Conservation (phyloP, 169 alveolate genomes). For the Plasmodium coatneyi region DNA sequence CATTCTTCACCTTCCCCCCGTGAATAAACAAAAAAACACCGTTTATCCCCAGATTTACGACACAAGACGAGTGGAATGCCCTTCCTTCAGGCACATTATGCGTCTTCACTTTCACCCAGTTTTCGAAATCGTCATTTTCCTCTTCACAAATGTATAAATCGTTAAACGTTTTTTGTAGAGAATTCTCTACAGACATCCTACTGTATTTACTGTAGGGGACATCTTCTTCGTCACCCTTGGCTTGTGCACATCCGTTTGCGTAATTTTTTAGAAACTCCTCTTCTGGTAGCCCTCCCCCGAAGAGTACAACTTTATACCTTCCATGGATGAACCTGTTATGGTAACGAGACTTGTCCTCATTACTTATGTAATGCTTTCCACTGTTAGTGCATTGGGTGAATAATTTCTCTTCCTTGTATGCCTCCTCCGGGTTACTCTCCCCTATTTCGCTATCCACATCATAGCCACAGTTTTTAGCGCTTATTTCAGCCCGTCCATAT, state of each 20-base stretch:
- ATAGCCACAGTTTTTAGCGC: neutral
- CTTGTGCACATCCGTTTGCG: slow-evolving; percentile 15
- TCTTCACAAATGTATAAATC: slow-evolving; percentile 74
- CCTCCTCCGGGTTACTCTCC: neutral
- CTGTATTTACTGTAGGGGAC: neutral
- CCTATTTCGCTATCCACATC: neutral
- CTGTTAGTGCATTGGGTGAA: neutral
- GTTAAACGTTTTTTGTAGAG: slow-evolving; percentile 54
- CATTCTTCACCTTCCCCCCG: slow-evolving; percentile 69
- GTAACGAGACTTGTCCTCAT: neutral
- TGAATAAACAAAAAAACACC: slow-evolving; percentile 72
- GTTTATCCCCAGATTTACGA: slow-evolving; percentile 52
- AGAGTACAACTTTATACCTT: slow-evolving; percentile 34
- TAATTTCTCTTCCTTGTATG: neutral
- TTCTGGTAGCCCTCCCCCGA: slow-evolving; percentile 68
- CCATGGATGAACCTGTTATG: slow-evolving; percentile 11
- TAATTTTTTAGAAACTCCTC: slow-evolving; percentile 35
- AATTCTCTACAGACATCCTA: slow-evolving; percentile 26
- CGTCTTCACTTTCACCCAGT: slow-evolving; percentile 41
- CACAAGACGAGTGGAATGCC: slow-evolving; percentile 71
- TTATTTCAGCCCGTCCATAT: neutral
- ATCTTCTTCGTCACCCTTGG: neutral
- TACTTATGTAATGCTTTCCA: neutral
- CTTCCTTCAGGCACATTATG: slow-evolving; percentile 62
- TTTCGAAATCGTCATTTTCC: slow-evolving; percentile 5